A percentile compares a stretch with the other conserved stretches of the same genome.
Conservation (phyloP, 129 eudicot species). For the Helichrysum umbraculigerum region DNA sequence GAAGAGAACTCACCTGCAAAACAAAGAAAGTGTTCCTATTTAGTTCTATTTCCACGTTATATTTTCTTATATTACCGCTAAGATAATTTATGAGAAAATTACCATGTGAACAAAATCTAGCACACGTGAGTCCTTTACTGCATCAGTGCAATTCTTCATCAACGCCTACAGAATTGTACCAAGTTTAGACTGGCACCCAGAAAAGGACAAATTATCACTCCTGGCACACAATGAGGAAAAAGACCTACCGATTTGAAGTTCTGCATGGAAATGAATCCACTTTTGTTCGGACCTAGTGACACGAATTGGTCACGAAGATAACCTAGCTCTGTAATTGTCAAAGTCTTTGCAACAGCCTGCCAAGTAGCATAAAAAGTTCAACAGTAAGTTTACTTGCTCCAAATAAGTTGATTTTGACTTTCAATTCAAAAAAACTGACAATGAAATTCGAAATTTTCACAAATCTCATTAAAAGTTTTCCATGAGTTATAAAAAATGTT, state of each 20-base stretch:
- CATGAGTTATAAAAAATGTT: neutral
- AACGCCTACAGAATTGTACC: constrained; percentile 52
- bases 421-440: constrained; percentile 4
- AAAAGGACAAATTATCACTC: neutral
- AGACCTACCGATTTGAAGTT: constrained; percentile 67
- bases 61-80: neutral
- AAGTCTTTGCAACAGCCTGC: constrained; percentile 96
- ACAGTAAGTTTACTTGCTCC: constrained; percentile 12
- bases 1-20: constrained; percentile 91
- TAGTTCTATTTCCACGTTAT: neutral
- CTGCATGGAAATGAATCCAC: constrained; percentile 75
- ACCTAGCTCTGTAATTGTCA: constrained; percentile 78
- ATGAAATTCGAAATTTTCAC: neutral
- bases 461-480: neutral
- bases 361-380: constrained; percentile 18
- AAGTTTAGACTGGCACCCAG: constrained; percentile 5
- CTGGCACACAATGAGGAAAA: constrained; percentile 6
- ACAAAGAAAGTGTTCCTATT: neutral
- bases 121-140: constrained; percentile 94
- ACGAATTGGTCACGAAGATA: constrained; percentile 87
- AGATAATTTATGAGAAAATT: constrained; percentile 19
- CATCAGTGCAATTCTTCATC: constrained; percentile 71
- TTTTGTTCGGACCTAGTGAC: constrained; percentile 78
- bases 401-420: constrained; percentile 3
- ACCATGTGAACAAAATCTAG: constrained; percentile 86